Evolutionary conservation across 2,329 filamentous ascomycete genomes (phyloP), one percentile per base, ranked within the genome.

Genomic region (Pseudopyricularia cyperi): DNA sequence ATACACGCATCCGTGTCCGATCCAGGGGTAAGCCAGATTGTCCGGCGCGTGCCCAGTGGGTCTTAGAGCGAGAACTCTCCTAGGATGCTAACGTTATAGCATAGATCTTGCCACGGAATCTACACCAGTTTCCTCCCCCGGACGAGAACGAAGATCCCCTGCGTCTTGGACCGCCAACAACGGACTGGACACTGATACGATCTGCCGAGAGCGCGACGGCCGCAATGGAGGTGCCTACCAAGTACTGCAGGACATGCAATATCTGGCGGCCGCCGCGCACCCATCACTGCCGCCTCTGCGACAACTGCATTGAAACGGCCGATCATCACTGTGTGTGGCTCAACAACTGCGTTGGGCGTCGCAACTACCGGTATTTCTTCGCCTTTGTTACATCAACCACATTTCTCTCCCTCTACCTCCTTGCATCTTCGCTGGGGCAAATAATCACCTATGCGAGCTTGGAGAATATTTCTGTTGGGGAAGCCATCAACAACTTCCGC

Each of bases 241-340:
- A 98, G 70, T 96, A 95, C 70, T 98, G 93, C 77, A 91, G 90
- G 64, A 95, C 90, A 17, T 98, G 93, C 73, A 89, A 89, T 62
- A 90, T 98, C 59, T 98, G 93, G 93, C 86, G 93, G 2, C 93
- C 93, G 34, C 90, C 91, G 28, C 87, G 93, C 54, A 89, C 89
- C 54, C 94, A 98, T 64, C 93, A 98, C 69, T 98, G 93, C 68
- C 87, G 93, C 53, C 78, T 95, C 28, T 98, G 93, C 69, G 91
- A 98, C 68, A 96, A 94, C 66, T 98, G 93, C 65, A 80, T 98
- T 55, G 93, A 98, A 67, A 95, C 89, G 0, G 89, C 96, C 59
- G 93, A 98, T 63, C 93, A 98, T 63, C 93, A 98, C 68, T 98
- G 93, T 62, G 90, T 97, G 15, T 98, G 93, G 93, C 79, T 98